A percentile compares a stretch with the other conserved stretches of the same genome.
phyloP scores from a whole-genome alignment of 176 grass and related monocot species.

The Carex kokanica region DNA sequence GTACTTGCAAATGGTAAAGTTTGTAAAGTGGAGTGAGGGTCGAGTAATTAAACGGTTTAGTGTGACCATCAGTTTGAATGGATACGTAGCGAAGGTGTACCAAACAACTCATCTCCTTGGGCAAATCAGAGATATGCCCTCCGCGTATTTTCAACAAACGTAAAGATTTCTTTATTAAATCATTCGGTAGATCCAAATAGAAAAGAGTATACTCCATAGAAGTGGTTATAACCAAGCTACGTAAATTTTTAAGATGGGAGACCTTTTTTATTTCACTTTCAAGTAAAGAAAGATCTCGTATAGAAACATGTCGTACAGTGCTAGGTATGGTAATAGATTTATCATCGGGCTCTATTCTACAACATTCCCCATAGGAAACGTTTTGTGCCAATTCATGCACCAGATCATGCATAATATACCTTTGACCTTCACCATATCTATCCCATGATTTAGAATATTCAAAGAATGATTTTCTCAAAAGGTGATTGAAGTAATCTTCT shows the following conservation, averaged over 20 bases:
- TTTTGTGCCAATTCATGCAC: conserved; percentile 38
- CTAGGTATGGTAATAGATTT: not conserved
- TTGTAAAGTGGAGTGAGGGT: not conserved
- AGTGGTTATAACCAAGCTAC: conserved; percentile 21
- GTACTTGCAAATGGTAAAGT: conserved; percentile 9
- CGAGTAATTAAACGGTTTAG: too few species aligned
- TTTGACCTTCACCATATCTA: not conserved
- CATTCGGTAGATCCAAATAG: not conserved
- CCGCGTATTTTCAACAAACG: conserved; percentile 22
- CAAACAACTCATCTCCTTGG: not conserved
- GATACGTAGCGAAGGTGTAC: conserved; percentile 31
- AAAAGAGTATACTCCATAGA: not conserved
- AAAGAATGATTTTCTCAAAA: conserved; percentile 38
- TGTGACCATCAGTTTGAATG: not conserved
- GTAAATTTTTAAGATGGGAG: conserved; percentile 31
- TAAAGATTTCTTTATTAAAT: conserved; percentile 25
- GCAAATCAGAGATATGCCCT: not conserved
- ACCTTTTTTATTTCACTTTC: conserved; percentile 21
- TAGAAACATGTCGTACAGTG: conserved; percentile 29
- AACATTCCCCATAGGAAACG: conserved; percentile 22
- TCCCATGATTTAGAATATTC: not conserved
- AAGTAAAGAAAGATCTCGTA: not conserved
- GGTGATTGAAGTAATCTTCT: conserved; percentile 25
- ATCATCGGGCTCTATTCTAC: not conserved
- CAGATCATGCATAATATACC: conserved; percentile 37